Percentiles rank a stretch among this genome's conserved stretches.
These are phyloP conservation scores for Saccharomycopsis sp. DNA, from an alignment of 805 yeast genomes.

Conservation along the genomic window DNA sequence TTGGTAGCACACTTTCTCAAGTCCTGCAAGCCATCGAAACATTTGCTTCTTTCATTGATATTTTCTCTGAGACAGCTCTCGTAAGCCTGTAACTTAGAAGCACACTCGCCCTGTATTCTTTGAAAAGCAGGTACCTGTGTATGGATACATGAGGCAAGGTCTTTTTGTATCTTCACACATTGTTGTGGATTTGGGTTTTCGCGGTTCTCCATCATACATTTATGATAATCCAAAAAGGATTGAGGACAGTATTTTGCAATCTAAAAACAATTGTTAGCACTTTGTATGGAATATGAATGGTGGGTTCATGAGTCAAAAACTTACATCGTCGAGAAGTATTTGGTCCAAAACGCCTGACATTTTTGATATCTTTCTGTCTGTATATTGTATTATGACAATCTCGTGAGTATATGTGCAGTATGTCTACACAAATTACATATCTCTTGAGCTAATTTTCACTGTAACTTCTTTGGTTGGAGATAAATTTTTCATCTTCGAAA, in stretches of 20 bases:
- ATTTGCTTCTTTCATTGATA: conserved; percentile 35
- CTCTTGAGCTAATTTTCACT: background rate
- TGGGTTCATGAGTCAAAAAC: conserved; percentile 20
- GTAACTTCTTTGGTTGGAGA: background rate
- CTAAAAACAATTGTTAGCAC: conserved; percentile 23
- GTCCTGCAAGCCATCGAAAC: conserved; percentile 46
- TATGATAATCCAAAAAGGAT: conserved; percentile 64
- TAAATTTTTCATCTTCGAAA: background rate
- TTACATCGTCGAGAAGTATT: conserved; percentile 63
- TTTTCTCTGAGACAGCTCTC: conserved; percentile 56
- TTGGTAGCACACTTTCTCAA: conserved; percentile 58
- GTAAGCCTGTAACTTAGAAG: conserved; percentile 49
- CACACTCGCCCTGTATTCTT: conserved; percentile 58
- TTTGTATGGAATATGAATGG: background rate
- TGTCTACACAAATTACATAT: background rate
- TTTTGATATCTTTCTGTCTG: conserved; percentile 2
- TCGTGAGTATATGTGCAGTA: too few relatives aligned
- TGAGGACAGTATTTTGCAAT: conserved; percentile 72
- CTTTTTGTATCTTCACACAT: conserved; percentile 52
- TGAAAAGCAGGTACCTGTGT: conserved; percentile 64
- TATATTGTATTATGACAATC: too few relatives aligned
- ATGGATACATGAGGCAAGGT: conserved; percentile 57
- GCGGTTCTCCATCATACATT: conserved; percentile 56
- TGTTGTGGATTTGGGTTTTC: conserved; percentile 35
- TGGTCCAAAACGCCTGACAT: conserved; percentile 58